These are phyloP conservation scores for Trichoderma guizhouense DNA, from an alignment of 2,329 filamentous ascomycete genomes.

Conservation along the genomic window DNA sequence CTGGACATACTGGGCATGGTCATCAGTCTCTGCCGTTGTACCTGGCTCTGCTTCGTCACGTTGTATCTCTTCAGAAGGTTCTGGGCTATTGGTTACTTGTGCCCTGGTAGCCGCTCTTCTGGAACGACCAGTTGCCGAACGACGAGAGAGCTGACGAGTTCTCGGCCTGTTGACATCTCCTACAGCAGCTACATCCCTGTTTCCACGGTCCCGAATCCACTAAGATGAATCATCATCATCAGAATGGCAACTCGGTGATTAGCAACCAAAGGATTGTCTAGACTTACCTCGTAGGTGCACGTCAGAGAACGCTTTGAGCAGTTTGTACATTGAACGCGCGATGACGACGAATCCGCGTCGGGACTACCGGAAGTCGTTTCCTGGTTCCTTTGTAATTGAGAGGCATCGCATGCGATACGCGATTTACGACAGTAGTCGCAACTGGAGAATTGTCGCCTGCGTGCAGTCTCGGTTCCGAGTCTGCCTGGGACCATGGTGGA, in stretches of 20 bases:
- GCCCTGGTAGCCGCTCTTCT: not conserved
- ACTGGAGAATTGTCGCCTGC: not conserved
- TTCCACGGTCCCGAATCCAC: not conserved
- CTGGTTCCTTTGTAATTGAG: not conserved
- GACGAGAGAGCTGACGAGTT: not conserved
- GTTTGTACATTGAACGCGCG: not conserved
- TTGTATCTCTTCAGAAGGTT: not conserved
- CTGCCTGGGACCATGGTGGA: not conserved
- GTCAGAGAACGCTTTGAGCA: not conserved
- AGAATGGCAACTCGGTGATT: not conserved
- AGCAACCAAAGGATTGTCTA: not conserved
- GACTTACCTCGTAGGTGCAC: slow-evolving; percentile 2
- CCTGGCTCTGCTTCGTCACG: not conserved
- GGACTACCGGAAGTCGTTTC: not conserved
- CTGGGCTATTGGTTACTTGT: not conserved
- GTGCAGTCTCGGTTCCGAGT: not conserved
- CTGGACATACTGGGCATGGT: not conserved
- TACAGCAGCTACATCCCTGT: not conserved
- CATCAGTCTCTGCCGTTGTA: not conserved
- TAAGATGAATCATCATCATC: not conserved
- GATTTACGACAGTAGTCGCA: slow-evolving; percentile 1
- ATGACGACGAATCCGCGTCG: not conserved
- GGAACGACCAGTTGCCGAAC: not conserved
- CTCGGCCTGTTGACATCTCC: not conserved
- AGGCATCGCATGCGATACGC: slow-evolving; percentile 5